Percentiles rank a stretch among this genome's conserved stretches.
These are phyloP conservation scores for Schizosaccharomyces japonicus DNA, from an alignment of 805 yeast genomes.

Conservation along the genomic window DNA sequence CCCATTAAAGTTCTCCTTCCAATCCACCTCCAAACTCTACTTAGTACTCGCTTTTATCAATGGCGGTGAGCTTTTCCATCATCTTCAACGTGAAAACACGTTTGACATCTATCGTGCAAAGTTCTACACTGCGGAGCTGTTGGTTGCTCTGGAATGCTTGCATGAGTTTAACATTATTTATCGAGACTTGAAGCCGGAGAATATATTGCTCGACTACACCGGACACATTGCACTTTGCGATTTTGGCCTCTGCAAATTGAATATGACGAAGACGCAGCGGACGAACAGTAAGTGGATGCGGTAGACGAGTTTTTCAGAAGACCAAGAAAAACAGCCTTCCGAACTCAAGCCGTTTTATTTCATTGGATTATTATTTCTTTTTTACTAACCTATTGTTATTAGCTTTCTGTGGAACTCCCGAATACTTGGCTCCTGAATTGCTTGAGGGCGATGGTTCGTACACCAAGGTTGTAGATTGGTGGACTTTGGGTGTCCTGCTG, in stretches of 20 bases:
- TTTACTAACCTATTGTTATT: no score
- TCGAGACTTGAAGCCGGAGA: constrained; percentile 89
- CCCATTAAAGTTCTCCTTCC: constrained; percentile 86
- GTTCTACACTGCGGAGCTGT: constrained; percentile 79
- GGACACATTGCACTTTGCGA: constrained; percentile 96
- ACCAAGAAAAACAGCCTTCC: not conserved
- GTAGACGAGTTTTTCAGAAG: not conserved
- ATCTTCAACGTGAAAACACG: constrained; percentile 71
- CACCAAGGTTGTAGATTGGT: constrained; percentile 91
- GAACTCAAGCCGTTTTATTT: no score
- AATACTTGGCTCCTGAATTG: constrained; percentile 86
- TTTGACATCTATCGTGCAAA: constrained; percentile 75
- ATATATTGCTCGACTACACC: constrained; percentile 77
- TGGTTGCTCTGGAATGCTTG: constrained; percentile 76
- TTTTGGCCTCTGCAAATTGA: constrained; percentile 84
- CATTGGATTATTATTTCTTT: no score
- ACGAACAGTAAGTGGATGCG: constrained; percentile 13
- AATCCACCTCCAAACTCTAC: constrained; percentile 84
- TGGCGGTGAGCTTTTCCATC: constrained; percentile 92
- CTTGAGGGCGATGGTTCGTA: constrained; percentile 80
- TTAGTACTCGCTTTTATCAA: constrained; percentile 78
- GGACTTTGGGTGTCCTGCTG: constrained; percentile 85
- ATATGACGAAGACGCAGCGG: constrained; percentile 75
- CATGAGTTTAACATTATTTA: constrained; percentile 84
- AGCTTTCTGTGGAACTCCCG: constrained; percentile 93